Evolutionary conservation across 208 protist genomes (phyloP), one percentile per base, ranked within the genome.

Genomic region (Crithidia expoeki): DNA sequence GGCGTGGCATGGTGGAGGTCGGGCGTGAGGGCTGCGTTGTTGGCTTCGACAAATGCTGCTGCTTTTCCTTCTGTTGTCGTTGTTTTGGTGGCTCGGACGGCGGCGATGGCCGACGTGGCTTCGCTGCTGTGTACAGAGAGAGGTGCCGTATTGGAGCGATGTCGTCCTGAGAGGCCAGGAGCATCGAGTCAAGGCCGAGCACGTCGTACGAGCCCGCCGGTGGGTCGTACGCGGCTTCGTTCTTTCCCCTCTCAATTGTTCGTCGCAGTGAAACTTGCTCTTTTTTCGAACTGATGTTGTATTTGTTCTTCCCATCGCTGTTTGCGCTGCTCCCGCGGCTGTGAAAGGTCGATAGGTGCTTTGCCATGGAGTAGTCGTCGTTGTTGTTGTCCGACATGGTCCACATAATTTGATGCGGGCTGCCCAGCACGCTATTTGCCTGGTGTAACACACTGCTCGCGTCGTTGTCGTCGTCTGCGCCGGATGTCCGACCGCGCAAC

Each of bases 181-280:
- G 36, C 19, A 68, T 34, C 5, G 38, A n/a, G 19, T 50, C 61
- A 1, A 75, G 53, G 25, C 59, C 34, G 2, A 64, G 34, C 30
- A 69, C 33, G 36, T 68, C 53, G 50, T 75, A 75, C 40, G 70
- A 63, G 34, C 70, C 53, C 14, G 16, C n/a, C 14, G 65, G 32
- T 36, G 59, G 44, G 16, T 75, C 25, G 17, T 68, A 53, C 9
- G 59, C 68, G 38, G 51, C 21, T 25, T 62, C 25, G 21, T 23
- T 62, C 4, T 40, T 34, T 19, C 10, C 17, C 3, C 57, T 40
- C 5, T 23, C 25, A 4, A 11, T 33, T 9, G 34, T 21, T 14
- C 38, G n/a, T n/a, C n/a, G n/a, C n/a, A n/a, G n/a, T n/a, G n/a
- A n/a, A n/a, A n/a, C 38, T 7, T 44, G 38, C 38, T 44, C 10